These are phyloP conservation scores for Cutaneotrichosporon sp. DNA, from an alignment of 1,284 basidiomycete species.

Conservation along the genomic window DNA sequence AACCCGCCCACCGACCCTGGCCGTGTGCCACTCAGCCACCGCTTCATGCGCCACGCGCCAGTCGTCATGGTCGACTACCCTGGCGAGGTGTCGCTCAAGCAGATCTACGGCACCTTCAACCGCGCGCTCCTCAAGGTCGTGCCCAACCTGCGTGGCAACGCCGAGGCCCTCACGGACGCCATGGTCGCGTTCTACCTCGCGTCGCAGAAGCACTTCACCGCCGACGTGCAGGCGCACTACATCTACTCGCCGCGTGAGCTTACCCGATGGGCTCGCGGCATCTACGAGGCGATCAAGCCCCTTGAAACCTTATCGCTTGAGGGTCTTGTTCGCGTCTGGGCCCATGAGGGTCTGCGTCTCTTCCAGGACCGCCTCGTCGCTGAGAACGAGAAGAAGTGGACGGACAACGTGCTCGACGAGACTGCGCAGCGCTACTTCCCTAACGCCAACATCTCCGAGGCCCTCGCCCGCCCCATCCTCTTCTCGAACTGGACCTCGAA, in stretches of 20 bases:
- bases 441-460: slow-evolving; percentile 79
- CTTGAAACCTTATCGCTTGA: slow-evolving; percentile 88
- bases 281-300: slow-evolving; percentile 94
- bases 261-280: slow-evolving; percentile 95
- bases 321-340: slow-evolving; percentile 96
- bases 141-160: slow-evolving; percentile 87
- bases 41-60: slow-evolving; percentile 96
- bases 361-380: slow-evolving; percentile 97
- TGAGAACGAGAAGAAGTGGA: slow-evolving; percentile 91
- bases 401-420: slow-evolving; percentile 87
- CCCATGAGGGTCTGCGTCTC: slow-evolving; percentile 93
- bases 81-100: slow-evolving; percentile 93
- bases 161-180: slow-evolving; percentile 92
- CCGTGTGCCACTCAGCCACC: slow-evolving; percentile 94
- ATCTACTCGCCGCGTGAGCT: slow-evolving; percentile 99
- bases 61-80: slow-evolving; percentile 99
- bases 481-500: slow-evolving; percentile 99
- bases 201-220: slow-evolving; percentile 92
- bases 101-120: slow-evolving; percentile 99
- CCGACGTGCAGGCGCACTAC: slow-evolving; percentile 96
- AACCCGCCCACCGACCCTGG: slow-evolving; percentile 99
- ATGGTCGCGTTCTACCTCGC: slow-evolving; percentile 97
- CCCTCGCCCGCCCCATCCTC: slow-evolving; percentile 83
- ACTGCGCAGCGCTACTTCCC: slow-evolving; percentile 89
- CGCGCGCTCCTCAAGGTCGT: slow-evolving; percentile 94